Conservation (phyloP, 2,329 filamentous ascomycete genomes). For the Fusarium sp. region DNA sequence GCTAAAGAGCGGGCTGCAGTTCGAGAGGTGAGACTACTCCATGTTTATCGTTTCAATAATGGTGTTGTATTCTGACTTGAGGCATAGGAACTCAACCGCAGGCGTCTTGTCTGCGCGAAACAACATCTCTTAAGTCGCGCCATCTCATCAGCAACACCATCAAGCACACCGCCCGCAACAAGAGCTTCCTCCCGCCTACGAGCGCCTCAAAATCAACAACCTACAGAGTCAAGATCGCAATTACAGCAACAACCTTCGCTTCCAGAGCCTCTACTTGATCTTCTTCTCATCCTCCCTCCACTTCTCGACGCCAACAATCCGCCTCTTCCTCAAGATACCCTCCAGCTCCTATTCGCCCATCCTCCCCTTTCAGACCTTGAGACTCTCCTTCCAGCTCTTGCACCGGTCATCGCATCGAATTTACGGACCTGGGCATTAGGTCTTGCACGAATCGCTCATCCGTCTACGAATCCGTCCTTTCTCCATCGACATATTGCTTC, state of each 20-base stretch:
- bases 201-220: conserved; percentile 26
- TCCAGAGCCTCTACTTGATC: conserved; percentile 60
- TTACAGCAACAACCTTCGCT: conserved; percentile 39
- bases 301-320: conserved; percentile 53
- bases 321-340: conserved; percentile 48
- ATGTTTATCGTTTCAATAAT: background rate
- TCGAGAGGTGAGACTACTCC: conserved; percentile 55
- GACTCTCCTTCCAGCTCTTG: conserved; percentile 58
- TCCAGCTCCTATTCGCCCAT: conserved; percentile 58
- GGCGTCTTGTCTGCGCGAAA: conserved; percentile 60
- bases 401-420: conserved; percentile 58
- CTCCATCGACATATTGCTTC: conserved; percentile 66
- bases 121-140: conserved; percentile 62
- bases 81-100: conserved; percentile 58
- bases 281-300: conserved; percentile 64
- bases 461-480: conserved; percentile 63
- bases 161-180: conserved; percentile 37
- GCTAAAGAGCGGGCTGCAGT: conserved; percentile 61
- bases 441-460: conserved; percentile 60
- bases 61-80: background rate
- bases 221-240: conserved; percentile 36
- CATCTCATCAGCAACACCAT: conserved; percentile 56
- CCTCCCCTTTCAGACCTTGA: conserved; percentile 61
- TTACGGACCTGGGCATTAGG: conserved; percentile 60
- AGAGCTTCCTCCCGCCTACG: conserved; percentile 42